These are phyloP conservation scores for Aspergillus bridgeri DNA, from an alignment of 495 filamentous ascomycete genomes.

Conservation along the genomic window DNA sequence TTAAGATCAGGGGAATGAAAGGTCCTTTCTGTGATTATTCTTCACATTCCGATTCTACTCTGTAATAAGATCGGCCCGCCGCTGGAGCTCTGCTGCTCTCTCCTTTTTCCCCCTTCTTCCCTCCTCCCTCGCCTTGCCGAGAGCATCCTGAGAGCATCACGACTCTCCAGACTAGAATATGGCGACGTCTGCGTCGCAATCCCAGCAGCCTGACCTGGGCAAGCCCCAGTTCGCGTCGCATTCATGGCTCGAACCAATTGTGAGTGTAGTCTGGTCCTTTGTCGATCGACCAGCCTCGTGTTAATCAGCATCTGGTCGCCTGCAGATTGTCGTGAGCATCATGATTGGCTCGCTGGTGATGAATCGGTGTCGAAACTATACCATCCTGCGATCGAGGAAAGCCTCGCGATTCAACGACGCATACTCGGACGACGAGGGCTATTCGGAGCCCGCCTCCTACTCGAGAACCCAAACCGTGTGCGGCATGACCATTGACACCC, in stretches of 20 bases:
- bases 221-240: constrained; percentile 34
- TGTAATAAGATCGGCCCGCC: neutral
- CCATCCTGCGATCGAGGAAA: constrained; percentile 35
- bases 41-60: neutral
- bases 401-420: constrained; percentile 27
- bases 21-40: too few species aligned
- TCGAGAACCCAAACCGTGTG: constrained; percentile 37
- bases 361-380: constrained; percentile 49
- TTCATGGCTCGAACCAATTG: constrained; percentile 58
- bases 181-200: neutral
- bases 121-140: neutral
- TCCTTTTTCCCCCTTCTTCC: neutral
- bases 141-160: too few species aligned
- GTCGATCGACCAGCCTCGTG: neutral
- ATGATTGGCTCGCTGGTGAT: constrained; percentile 54
- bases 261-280: constrained; percentile 36
- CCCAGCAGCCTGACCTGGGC: constrained; percentile 19
- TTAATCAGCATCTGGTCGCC: constrained; percentile 1
- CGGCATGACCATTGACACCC: constrained; percentile 47
- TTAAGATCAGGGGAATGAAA: neutral
- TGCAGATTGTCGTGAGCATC: constrained; percentile 56
- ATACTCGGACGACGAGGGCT: constrained; percentile 7
- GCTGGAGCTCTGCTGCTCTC: neutral
- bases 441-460: constrained; percentile 27
- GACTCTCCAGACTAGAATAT: neutral